Evolutionary conservation across 1,284 basidiomycete genomes (phyloP).

Genomic region (Fomitopsis betulina): DNA sequence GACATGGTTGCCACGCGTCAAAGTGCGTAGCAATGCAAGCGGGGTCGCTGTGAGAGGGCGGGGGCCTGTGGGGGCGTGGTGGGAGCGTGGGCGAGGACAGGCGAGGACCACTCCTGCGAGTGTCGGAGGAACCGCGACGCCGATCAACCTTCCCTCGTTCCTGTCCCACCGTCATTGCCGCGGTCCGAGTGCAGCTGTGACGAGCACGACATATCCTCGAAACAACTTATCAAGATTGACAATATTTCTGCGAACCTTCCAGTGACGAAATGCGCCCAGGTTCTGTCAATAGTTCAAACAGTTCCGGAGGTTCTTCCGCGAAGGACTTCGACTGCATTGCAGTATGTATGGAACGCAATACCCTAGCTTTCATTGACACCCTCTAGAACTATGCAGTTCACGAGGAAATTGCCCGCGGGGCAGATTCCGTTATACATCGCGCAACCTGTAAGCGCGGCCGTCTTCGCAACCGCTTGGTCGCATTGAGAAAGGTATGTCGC

Average conservation of each 20-base stretch:
- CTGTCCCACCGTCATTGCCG: background rate
- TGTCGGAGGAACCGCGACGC: background rate
- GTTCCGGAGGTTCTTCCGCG: background rate
- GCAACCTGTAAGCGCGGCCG: constrained; percentile 39
- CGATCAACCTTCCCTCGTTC: background rate
- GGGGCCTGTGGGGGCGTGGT: background rate
- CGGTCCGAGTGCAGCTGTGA: too few species aligned
- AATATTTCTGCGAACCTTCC: too few species aligned
- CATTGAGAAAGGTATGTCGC: constrained; percentile 35
- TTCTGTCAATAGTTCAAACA: background rate
- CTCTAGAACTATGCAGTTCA: constrained; percentile 38
- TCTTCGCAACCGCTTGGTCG: constrained; percentile 34
- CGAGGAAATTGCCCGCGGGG: constrained; percentile 28
- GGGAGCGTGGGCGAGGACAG: background rate
- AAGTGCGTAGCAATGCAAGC: background rate
- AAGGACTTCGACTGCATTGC: background rate
- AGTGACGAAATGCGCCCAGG: background rate
- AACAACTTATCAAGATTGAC: too few species aligned
- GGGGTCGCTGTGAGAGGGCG: background rate
- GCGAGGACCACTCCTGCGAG: background rate
- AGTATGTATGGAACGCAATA: background rate
- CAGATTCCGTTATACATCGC: constrained; percentile 29
- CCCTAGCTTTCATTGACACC: background rate
- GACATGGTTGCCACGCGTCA: background rate
- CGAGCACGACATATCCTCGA: too few species aligned